Base-by-base conservation (phyloP, 1,139 yeast genomes). In the Groenewaldozyma sp. region DNA sequence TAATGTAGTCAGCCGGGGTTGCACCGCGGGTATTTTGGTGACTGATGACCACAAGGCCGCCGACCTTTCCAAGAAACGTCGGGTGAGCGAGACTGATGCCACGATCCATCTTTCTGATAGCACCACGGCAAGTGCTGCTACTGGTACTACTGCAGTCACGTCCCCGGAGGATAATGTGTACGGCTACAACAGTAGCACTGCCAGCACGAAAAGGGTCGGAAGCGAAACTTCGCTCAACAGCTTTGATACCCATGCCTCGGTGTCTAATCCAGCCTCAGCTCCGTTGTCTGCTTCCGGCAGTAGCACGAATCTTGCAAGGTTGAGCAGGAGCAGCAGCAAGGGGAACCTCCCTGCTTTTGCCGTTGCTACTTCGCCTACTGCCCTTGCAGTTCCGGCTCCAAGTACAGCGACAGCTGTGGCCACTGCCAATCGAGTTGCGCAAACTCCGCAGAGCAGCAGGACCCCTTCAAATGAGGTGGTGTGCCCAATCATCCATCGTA, bases 11-110 rank as follows among this genome's bases (percentile, higher is more conserved):
- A 94, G 87, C 11, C 78, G 79, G 53, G 77, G 76, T 34, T 59
- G 79, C 9, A 75, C 94, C 1, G 66, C 78, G 10, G 76, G 88
- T 1, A 83, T 87, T 17, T 78, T 83, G 80, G 86, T 87, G 39
- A 86, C 88, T 78, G 96, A 87, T 61, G 79, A 94, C 56, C 88
- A 87, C 67, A 79, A 80, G 62, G 70, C 73, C 24, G 47, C 45
- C 14, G 39, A 32, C 6, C 10, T 29, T 7, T 21, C 33, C 10
- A 29, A 29, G 19, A 29, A 29, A 14, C 20, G 33, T 6, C 33
- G 33, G 19, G 17, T 29, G 17, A 29, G 33, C 17, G 33, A 29
- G 13, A 10, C 33, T 17, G 33, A 29, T 7, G 13, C 33, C n/a
- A 22, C 26, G 3, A 31, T 36, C 9, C 18, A 35, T 4, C 35